These are phyloP conservation scores for Dryas integrifolia DNA, from an alignment of 331 rosid species.

Conservation along the genomic window DNA sequence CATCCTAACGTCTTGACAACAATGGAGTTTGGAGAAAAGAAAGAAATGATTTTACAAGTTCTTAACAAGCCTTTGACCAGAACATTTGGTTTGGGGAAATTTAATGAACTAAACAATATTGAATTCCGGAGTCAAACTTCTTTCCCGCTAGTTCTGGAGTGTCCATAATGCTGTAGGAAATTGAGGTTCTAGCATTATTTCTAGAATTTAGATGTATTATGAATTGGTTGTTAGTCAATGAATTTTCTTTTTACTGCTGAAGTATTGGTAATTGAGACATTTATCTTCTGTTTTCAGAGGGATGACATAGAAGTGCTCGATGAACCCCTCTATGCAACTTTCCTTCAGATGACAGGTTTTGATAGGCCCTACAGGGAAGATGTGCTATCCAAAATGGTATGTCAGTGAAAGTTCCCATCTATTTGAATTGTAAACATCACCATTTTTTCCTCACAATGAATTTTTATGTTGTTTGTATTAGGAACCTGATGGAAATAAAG, in stretches of 20 bases:
- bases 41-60: not conserved
- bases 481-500: conserved; percentile 82
- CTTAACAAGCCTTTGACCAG: conserved; percentile 3
- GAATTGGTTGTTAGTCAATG: too few species aligned
- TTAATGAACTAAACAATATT: not conserved
- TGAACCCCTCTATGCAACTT: conserved; percentile 79
- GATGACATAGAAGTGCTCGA: conserved; percentile 75
- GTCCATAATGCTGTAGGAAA: not conserved
- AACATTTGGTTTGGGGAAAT: not conserved
- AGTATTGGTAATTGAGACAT: not conserved
- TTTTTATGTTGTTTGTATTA: conserved; percentile 25
- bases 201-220: not conserved
- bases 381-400: conserved; percentile 58
- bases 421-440: not conserved
- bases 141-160: not conserved
- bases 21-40: not conserved
- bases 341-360: conserved; percentile 53
- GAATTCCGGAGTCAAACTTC: not conserved
- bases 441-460: conserved; percentile 17
- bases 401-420: not conserved
- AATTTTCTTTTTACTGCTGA: too few species aligned
- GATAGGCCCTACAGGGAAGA: conserved; percentile 73
- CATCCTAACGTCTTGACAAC: not conserved
- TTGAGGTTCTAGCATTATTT: not conserved
- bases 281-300: conserved; percentile 39